Percentiles rank a stretch among this genome's conserved stretches.
Evolutionary conservation across 129 eudicot species (phyloP).

Genomic region (Cynara cardunculus): DNA sequence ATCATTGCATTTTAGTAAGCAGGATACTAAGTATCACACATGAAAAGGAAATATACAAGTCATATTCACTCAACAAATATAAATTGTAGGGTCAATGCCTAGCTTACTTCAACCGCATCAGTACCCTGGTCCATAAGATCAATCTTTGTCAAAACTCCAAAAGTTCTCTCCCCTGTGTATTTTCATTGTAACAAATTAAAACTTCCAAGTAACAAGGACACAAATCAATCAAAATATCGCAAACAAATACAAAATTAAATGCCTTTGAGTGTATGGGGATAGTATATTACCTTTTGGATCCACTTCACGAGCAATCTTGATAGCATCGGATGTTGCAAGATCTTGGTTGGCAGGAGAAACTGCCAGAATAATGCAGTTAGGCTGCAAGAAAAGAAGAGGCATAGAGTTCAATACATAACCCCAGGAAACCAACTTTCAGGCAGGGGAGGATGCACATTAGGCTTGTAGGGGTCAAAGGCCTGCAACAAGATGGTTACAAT

Average conservation of each 20-base stretch:
- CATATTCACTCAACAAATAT: not conserved
- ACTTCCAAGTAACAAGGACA: not conserved
- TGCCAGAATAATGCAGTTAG: constrained; percentile 94
- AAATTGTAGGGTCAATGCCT: constrained; percentile 1
- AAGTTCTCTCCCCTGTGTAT: constrained; percentile 90
- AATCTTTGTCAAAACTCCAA: constrained; percentile 94
- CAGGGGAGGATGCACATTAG: too few relatives aligned
- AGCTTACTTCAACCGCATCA: constrained; percentile 93
- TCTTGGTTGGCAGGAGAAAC: constrained; percentile 99
- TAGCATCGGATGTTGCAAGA: constrained; percentile 98
- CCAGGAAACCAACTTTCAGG: not conserved
- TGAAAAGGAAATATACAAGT: constrained; percentile 3
- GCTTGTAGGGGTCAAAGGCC: too few relatives aligned
- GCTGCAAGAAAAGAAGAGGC: constrained; percentile 59
- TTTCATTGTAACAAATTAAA: not conserved
- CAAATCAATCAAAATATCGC: not conserved
- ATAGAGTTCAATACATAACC: not conserved
- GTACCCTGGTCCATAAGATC: constrained; percentile 99
- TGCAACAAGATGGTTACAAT: too few relatives aligned
- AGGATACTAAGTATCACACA: too few relatives aligned
- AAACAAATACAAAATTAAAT: not conserved
- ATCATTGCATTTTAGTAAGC: not conserved
- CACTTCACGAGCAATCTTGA: constrained; percentile 89
- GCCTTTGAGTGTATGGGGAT: not conserved
- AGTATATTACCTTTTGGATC: constrained; percentile 80